phyloP scores from a whole-genome alignment of 768 basidiomycete species.

The Lentinula detonsa region DNA sequence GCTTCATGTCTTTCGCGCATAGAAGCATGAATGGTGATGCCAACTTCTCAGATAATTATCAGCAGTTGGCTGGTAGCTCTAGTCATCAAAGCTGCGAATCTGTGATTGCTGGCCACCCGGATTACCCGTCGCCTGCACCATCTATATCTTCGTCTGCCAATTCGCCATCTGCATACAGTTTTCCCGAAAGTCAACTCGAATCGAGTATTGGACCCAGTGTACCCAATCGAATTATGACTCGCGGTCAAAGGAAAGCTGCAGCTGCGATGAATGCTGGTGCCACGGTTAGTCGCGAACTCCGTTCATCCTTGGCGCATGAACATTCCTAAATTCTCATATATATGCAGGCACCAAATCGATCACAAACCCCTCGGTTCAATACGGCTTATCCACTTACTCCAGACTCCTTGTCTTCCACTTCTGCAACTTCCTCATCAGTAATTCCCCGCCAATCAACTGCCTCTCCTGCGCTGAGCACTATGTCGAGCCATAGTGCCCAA shows the following conservation, averaged over 20 bases:
- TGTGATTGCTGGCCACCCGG: not conserved
- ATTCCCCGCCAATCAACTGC: not conserved
- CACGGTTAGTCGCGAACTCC: constrained; percentile 22
- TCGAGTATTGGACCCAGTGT: constrained; percentile 51
- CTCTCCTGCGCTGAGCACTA: constrained; percentile 1
- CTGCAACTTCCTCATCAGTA: not conserved
- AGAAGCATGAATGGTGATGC: not conserved
- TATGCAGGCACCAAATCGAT: not conserved
- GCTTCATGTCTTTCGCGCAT: not conserved
- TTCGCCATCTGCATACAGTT: constrained; percentile 4
- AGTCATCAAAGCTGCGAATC: not conserved
- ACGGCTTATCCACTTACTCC: constrained; percentile 9
- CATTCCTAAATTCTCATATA: not conserved
- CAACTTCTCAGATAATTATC: not conserved
- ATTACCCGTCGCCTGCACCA: not conserved
- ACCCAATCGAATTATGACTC: constrained; percentile 40
- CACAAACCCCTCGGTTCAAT: not conserved
- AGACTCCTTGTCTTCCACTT: constrained; percentile 14
- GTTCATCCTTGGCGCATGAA: constrained; percentile 7
- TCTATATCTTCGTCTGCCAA: not conserved
- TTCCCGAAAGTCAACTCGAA: constrained; percentile 29
- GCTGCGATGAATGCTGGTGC: constrained; percentile 10
- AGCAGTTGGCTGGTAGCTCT: not conserved
- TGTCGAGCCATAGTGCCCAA: not conserved
- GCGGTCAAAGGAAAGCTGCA: constrained; percentile 34